phyloP scores from a whole-genome alignment of 345 rosid genomes.

The Eucalyptus pumila region DNA sequence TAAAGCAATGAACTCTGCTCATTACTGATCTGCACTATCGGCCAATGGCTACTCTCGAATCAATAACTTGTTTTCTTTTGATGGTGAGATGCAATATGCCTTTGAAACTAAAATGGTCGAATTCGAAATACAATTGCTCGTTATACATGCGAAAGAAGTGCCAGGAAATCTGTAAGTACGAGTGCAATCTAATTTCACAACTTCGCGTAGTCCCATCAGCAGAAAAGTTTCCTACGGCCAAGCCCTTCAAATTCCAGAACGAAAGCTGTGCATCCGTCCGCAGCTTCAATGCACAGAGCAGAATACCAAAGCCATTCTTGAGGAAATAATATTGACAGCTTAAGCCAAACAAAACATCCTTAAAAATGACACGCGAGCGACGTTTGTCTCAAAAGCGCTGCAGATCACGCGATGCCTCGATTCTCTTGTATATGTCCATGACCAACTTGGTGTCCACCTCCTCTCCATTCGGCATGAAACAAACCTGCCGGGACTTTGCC shows the following conservation, averaged over 20 bases:
- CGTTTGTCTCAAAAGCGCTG: not conserved
- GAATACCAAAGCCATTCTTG: not conserved
- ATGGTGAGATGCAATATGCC: not conserved
- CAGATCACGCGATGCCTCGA: not conserved
- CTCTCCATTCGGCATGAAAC: conserved; percentile 3
- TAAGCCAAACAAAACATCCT: not conserved
- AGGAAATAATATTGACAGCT: not conserved
- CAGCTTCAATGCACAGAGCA: not conserved
- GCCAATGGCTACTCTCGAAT: not conserved
- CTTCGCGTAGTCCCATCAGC: not conserved
- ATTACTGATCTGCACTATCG: not conserved
- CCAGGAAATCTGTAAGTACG: not conserved
- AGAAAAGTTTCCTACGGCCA: not conserved
- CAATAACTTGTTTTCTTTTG: not conserved
- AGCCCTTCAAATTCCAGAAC: not conserved
- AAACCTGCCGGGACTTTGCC: not conserved
- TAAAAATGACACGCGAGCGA: not conserved
- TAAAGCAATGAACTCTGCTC: not conserved
- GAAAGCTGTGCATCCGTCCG: not conserved
- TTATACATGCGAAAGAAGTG: not conserved
- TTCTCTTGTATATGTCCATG: not conserved
- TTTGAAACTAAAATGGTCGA: not conserved
- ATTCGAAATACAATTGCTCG: not conserved
- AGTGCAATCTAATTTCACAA: not conserved
- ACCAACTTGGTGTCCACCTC: conserved; percentile 4